phyloP scores from a whole-genome alignment of 2,329 filamentous ascomycete species.

The Pseudogymnoascus sp. region DNA sequence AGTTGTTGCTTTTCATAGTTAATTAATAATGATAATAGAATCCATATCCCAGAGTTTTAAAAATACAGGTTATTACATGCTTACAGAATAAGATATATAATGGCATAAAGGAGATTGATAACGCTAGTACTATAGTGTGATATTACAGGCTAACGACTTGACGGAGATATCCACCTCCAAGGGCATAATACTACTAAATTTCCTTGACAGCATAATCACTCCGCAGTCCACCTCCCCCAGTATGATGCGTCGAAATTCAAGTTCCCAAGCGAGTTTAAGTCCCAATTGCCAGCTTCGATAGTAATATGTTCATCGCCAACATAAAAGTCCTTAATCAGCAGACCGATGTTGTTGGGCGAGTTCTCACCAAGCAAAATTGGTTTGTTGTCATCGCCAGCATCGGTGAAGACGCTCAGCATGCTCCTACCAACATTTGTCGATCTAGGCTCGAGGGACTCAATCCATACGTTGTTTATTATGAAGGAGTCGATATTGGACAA shows the following conservation, averaged over 20 bases:
- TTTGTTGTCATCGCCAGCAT: conserved; percentile 1
- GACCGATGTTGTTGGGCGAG: neutral
- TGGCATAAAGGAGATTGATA: neutral
- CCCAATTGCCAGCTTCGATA: neutral
- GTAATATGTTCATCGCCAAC: conserved; percentile 10
- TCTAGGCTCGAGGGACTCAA: neutral
- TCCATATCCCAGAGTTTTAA: neutral
- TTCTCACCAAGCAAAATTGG: conserved; percentile 5
- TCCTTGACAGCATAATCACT: neutral
- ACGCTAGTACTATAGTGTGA: neutral
- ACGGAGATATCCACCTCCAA: neutral
- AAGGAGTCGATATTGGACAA: conserved; percentile 4
- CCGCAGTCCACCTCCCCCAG: neutral
- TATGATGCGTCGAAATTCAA: neutral
- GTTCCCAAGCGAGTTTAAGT: neutral
- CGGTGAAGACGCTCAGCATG: conserved; percentile 2
- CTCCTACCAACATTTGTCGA: conserved; percentile 7
- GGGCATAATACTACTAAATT: neutral
- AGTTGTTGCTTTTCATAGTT: neutral
- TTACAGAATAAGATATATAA: neutral
- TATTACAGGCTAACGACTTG: neutral
- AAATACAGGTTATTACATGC: neutral
- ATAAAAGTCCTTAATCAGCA: conserved; percentile 5
- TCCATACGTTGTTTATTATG: neutral
- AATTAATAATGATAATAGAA: neutral